Conservation (phyloP, 2,329 filamentous ascomycete genomes). For the Arthrinium phaeospermum region DNA sequence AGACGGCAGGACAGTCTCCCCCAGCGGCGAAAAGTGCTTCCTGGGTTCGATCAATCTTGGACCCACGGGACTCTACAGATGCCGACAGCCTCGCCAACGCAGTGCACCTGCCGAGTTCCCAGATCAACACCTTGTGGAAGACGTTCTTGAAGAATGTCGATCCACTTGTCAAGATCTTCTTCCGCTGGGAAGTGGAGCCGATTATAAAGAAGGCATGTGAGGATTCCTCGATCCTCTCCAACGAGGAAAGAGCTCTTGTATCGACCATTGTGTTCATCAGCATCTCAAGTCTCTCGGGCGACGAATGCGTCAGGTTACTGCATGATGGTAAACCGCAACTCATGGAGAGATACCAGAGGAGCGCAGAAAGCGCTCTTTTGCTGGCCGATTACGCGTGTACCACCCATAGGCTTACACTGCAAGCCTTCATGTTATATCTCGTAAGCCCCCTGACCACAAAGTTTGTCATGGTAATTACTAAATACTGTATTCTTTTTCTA, state of each 20-base stretch:
- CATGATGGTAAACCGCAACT: neutral
- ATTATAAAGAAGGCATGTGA: neutral
- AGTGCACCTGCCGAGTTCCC: neutral
- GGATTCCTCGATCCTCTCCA: neutral
- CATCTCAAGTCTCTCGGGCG: neutral
- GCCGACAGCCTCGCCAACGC: neutral
- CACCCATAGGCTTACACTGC: slow-evolving; percentile 10
- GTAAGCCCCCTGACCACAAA: neutral
- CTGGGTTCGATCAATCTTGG: neutral
- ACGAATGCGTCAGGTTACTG: neutral
- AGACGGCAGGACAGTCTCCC: neutral
- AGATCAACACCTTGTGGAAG: neutral
- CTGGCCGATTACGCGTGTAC: slow-evolving; percentile 9
- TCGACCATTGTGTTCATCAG: neutral
- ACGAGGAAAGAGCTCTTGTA: neutral
- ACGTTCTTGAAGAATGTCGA: slow-evolving; percentile 1
- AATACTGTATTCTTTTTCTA: neutral
- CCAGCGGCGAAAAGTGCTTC: neutral
- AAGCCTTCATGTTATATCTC: slow-evolving; percentile 20
- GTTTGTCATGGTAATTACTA: neutral
- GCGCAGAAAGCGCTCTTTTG: neutral
- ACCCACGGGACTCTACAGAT: neutral
- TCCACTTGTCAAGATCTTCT: slow-evolving; percentile 3
- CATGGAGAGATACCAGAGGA: neutral
- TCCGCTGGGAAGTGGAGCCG: slow-evolving; percentile 7